These are phyloP conservation scores for Acanthamoeba pearcei DNA, from an alignment of 208 protist species.

Conservation along the genomic window DNA sequence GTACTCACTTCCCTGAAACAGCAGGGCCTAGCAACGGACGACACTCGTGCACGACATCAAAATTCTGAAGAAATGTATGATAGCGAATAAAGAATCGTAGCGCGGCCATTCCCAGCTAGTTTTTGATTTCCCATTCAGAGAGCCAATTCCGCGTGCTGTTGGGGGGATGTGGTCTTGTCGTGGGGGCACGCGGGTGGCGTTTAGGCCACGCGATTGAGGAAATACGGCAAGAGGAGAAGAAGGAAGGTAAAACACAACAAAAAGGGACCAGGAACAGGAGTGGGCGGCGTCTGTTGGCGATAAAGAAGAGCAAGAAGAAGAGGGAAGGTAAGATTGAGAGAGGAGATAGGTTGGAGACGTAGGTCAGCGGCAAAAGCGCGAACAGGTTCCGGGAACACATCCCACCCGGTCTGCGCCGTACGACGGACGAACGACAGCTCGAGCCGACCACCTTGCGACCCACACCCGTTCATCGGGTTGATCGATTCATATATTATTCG, in stretches of 20 bases:
- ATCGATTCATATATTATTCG: background rate
- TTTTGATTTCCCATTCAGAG: background rate
- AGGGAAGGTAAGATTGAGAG: background rate
- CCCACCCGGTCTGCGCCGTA: background rate
- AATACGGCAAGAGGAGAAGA: background rate
- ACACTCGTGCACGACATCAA: no score
- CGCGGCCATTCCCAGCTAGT: no score
- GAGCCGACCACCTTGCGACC: background rate
- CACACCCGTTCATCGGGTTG: slow-evolving; percentile 19
- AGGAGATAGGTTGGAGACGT: background rate
- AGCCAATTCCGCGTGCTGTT: background rate
- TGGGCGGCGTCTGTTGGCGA: background rate
- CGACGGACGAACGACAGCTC: background rate
- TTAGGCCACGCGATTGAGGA: background rate
- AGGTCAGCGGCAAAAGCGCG: no score
- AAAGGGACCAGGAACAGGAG: background rate
- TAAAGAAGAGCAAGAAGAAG: background rate
- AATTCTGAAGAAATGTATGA: no score
- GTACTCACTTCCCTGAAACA: no score
- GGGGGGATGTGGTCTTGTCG: background rate
- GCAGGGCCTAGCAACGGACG: no score
- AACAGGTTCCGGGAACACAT: background rate
- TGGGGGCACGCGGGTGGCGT: background rate
- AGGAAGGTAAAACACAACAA: background rate
- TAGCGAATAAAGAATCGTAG: no score